Evolutionary conservation across 139 green algal species (phyloP), one percentile per base, ranked within the genome.

Genomic region (Chlamydomonas schloesseri): DNA sequence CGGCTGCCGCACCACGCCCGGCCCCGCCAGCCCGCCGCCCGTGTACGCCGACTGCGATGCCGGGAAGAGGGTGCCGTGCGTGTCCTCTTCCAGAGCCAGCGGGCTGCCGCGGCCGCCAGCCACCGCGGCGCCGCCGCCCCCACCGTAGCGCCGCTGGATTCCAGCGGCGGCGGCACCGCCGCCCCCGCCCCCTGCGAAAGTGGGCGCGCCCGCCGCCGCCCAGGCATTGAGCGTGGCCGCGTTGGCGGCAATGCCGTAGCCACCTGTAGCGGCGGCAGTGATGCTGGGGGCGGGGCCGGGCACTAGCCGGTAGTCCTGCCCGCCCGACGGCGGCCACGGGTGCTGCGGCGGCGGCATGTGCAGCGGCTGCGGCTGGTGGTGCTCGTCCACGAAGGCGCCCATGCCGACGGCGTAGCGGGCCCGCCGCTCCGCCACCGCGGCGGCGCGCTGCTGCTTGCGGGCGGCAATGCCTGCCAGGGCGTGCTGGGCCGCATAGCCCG

Each of bases 341-440:
- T 74, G 47, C 46, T 34, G 29, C 29, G 64, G 62, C n/a, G 77
- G 77, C 77, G 77, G 42, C 77, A 84, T n/a, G 15, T 36, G 11
- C 77, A 74, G 65, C 46, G 77, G 77, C 47, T n/a, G 67, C 79
- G 69, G 64, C 33, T 20, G 79, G n/a, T 29, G 79, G 36, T 23
- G 29, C 21, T 15, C 14, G 23, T 85, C n/a, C 1, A 47, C 33
- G 50, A 76, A 76, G 65, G 68, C 15, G 47, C 60, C 15, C 67
- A 76, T 31, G 13, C 79, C 65, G 47, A 47, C 28, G 20, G 36
- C n/a, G 46, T 85, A 76, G 28, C 79, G 67, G 31, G 2, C 3
- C 47, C 23, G 65, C 31, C 31, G 47, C 67, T 85, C 79, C 31
- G n/a, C n/a, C 37, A 68, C 13, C 31, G 47, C 79, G n/a, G 79